A percentile compares a stretch with the other conserved stretches of the same genome.
Conservation (phyloP, 2,329 filamentous ascomycete species). For the Shiraia bambusicola region DNA sequence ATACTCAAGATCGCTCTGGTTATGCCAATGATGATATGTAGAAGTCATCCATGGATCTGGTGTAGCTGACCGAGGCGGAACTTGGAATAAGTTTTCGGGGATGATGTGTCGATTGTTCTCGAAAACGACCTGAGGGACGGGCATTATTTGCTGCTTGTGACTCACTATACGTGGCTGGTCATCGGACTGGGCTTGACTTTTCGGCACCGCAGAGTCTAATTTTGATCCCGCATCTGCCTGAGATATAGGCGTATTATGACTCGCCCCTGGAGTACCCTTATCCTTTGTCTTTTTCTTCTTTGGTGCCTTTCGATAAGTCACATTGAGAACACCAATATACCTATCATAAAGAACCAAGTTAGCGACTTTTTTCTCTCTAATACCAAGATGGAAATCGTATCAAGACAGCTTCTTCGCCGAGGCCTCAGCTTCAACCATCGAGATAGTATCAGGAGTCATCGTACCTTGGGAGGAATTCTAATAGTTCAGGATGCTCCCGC, state of each 20-base stretch:
- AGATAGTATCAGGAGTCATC: slow-evolving; percentile 20
- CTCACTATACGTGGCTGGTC: slow-evolving; percentile 56
- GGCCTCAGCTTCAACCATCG: slow-evolving; percentile 43
- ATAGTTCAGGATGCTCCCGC: slow-evolving; percentile 80
- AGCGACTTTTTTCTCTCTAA: slow-evolving; percentile 26
- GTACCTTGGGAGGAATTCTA: slow-evolving; percentile 82
- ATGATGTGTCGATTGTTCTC: slow-evolving; percentile 94
- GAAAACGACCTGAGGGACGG: slow-evolving; percentile 86
- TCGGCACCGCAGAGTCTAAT: slow-evolving; percentile 16
- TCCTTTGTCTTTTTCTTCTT: slow-evolving; percentile 58
- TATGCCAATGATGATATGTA: slow-evolving; percentile 34
- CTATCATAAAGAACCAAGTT: slow-evolving; percentile 52
- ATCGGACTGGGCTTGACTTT: slow-evolving; percentile 12
- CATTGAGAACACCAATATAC: slow-evolving; percentile 95
- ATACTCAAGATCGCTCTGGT: slow-evolving; percentile 38
- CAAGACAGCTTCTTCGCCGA: slow-evolving; percentile 43
- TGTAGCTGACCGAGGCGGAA: slow-evolving; percentile 51
- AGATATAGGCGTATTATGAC: slow-evolving; percentile 11
- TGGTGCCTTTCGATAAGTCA: slow-evolving; percentile 84
- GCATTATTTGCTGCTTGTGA: slow-evolving; percentile 73
- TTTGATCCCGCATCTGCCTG: slow-evolving; percentile 20
- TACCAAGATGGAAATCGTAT: slow-evolving; percentile 1
- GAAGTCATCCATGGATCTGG: slow-evolving; percentile 38
- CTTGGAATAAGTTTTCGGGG: slow-evolving; percentile 76
- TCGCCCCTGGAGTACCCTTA: slow-evolving; percentile 26